phyloP scores from a whole-genome alignment of 805 yeast species.

The Candida broadrunensis region DNA sequence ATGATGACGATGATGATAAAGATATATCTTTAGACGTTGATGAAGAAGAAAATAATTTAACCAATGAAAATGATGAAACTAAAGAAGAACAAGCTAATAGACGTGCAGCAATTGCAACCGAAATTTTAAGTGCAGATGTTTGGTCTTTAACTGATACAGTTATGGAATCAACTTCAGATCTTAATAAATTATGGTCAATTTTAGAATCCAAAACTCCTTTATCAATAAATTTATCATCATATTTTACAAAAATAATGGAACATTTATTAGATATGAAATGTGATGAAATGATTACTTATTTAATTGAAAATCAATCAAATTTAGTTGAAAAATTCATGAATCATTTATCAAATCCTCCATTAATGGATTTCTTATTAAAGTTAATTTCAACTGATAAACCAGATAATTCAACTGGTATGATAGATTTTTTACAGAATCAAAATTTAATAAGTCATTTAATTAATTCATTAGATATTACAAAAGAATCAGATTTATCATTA shows the following conservation, averaged over 20 bases:
- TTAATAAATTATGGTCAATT: slow-evolving; percentile 76
- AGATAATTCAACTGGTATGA: slow-evolving; percentile 44
- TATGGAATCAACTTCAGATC: slow-evolving; percentile 65
- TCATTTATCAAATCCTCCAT: slow-evolving; percentile 44
- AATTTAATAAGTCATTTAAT: slow-evolving; percentile 33
- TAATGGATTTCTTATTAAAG: slow-evolving; percentile 44
- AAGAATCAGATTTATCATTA: slow-evolving; percentile 5
- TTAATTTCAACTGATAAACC: slow-evolving; percentile 46
- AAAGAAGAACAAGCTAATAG: slow-evolving; percentile 34
- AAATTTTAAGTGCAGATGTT: slow-evolving; percentile 84
- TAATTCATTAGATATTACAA: slow-evolving; percentile 25
- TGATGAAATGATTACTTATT: slow-evolving; percentile 44
- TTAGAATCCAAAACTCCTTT: slow-evolving; percentile 66
- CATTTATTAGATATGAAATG: slow-evolving; percentile 47
- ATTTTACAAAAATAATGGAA: slow-evolving; percentile 89
- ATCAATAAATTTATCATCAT: slow-evolving; percentile 76
- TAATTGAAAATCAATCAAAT: slow-evolving; percentile 40
- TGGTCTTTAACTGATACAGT: slow-evolving; percentile 93
- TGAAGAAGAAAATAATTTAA: slow-evolving; percentile 1
- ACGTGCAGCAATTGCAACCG: slow-evolving; percentile 62
- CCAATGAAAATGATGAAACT: slow-evolving; percentile 16
- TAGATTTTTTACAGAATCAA: slow-evolving; percentile 42
- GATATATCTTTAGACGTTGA: slow-evolving; percentile 15
- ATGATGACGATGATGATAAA: slow-evolving; percentile 25
- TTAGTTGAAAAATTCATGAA: slow-evolving; percentile 41